Base-by-base conservation (phyloP, 2,329 filamentous ascomycete species). In the Emericellopsis atlantica region DNA sequence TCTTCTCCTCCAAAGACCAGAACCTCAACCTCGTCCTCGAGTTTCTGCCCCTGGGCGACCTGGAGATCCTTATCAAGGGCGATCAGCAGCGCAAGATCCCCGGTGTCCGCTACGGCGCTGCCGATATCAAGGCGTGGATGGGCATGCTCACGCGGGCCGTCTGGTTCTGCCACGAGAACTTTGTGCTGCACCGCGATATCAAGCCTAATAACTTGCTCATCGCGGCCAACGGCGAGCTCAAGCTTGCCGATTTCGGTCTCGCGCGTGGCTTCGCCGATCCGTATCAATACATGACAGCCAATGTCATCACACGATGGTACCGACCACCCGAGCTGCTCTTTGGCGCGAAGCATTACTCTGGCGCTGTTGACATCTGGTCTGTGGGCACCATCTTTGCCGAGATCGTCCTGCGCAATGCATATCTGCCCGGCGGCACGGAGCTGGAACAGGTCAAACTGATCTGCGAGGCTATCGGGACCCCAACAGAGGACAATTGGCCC, bases 131-230 rank as follows among this genome's bases (percentile, higher is more conserved):
- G 61, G 84, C 88, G 14, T 98, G 92, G 92, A 94, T 95, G 81
- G 85, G 84, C 47, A 96, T 96, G 92, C 74, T 96, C n/a, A 76
- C 76, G 23, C 80, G 90, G 34, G 92, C 84, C 22, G 79, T 96
- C 23, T 94, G 87, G 81, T 98, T 94, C 69, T 96, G 92, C 61
- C 92, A 98, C 61, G 85, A 89, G 57, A 93, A 92, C 59, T 90
- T 83, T 52, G 77, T 98, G 15, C 72, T 98, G 24, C 92, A 98
- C 64, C 85, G 92, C 51, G 92, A 98, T 68, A 96, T 98, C 69
- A 98, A 98, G 65, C 90, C 90, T 37, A 96, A 96, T 74, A 98
- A 98, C 66, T 67, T 96, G 62, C 72, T 98, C 44, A 94, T 98
- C 52, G 88, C 88, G 18, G 84, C 86, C 34, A 85, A 95, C 56